Base-by-base conservation (phyloP, 139 green algal species). In the Pseudopediastrum boryanum region DNA sequence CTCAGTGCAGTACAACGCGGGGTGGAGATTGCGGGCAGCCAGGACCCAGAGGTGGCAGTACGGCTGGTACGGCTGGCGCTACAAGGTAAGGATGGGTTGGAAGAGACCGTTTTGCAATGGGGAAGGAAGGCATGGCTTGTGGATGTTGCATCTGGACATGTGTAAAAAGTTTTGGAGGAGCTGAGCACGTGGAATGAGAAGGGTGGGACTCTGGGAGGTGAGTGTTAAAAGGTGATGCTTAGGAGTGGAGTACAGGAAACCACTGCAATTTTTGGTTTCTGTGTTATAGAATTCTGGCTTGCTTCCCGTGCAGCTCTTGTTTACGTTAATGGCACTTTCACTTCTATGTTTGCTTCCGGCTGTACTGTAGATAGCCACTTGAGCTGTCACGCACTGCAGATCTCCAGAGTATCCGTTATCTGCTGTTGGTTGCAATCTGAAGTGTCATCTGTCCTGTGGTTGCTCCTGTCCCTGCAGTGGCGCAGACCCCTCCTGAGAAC, bases 1-100 rank as follows among this genome's bases (percentile, higher is more conserved):
- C 84, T 97, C 68, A 83, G 86, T 35, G 92, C 91, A 19, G 87
- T 92, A 13, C 85, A 93, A 69, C 79, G 84, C 25, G 92, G 90
- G 23, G 25, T 82, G 13, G 71, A 68, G n/a, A 39, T 95, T 31
- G 87, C 79, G 0, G 90, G 90, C 2, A 27, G 58, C 1, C 46
- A 65, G 8, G 61, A 94, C 82, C 90, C 91, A 0, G 85, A 86
- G 10, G 91, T 90, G n/a, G 91, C 95, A 83, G 27, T 65, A 50
- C 63, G 89, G 41, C 35, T 91, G 7, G 85, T 97, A 46, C 82
- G 87, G 1, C 64, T 92, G 10, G 89, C 80, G 23, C 77, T 85
- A 44, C 61, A 51, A 51, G 84, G 79, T 83, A 70, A 56, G 64
- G 35, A 71, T 12, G 0, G 35, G 13, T 21, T 3, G 9, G 16